Base-by-base conservation (phyloP, 768 basidiomycete species). In the Imleria badia region DNA sequence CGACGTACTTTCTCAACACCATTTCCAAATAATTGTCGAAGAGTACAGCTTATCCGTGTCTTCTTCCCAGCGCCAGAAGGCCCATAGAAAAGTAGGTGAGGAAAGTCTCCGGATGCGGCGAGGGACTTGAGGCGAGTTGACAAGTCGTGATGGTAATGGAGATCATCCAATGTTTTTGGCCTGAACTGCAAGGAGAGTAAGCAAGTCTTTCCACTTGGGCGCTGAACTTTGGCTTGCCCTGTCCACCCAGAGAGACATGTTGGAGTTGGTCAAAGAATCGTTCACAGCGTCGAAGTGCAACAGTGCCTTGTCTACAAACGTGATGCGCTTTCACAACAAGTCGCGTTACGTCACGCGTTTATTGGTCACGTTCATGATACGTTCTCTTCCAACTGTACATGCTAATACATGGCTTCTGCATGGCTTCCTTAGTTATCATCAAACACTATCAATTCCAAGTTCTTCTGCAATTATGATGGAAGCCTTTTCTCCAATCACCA, bases 51-150 rank as follows among this genome's bases (percentile, higher is more conserved):
- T 62, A 98, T 94, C 35, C 96, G 80, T 41, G 96, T 98, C 81
- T 99, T 99, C 78, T 98, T 98, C 15, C 96, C 96, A 14, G 96
- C 94, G 20, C 96, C 96, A 5, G 91, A 91, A 10, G 96, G 96
- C 0, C 96, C 96, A 66, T 98, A 99, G 76, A 98, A 96, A 2
- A 99, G 82, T 76, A 97, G 86, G 69, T 99, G 96, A 9, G 96
- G 96, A 68, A 99, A 98, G 76, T 98, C 95, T 1, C 92, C 91
- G 1, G 91, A 87, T 1, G 85, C 81, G 0, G 95, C 87, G 58
- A 98, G 76, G 3, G 94, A 88, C 56, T 80, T 81, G 31, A 98
- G 76, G 23, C 96, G 83, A 22, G 80, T 77, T 19, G 94, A 91
- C 31, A 99, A 84, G 39, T 80, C 81, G 33, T 77, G 69, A 67